Conservation (phyloP, 495 filamentous ascomycete species). For the Lasiosphaeriaceae sp. region DNA sequence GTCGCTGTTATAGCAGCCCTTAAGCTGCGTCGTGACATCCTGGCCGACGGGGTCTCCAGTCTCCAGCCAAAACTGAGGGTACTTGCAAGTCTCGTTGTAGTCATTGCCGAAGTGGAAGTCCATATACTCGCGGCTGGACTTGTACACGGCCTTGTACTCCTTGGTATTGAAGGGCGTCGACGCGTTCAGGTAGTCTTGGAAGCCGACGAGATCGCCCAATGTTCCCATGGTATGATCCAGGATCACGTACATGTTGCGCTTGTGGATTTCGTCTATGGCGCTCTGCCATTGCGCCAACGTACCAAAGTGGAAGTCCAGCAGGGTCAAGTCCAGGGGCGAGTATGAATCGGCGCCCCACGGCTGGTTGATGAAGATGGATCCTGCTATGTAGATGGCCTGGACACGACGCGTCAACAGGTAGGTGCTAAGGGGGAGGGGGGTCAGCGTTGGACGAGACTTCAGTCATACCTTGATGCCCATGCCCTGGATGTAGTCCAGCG, state of each 20-base stretch:
- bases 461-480: conserved; percentile 55
- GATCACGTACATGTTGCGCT: conserved; percentile 66
- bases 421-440: conserved; percentile 40
- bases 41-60: conserved; percentile 32
- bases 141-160: conserved; percentile 57
- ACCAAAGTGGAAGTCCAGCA: conserved; percentile 28
- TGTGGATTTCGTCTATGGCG: conserved; percentile 60
- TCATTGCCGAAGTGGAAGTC: conserved; percentile 57
- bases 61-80: conserved; percentile 64
- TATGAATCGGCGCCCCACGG: conserved; percentile 54
- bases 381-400: conserved; percentile 63
- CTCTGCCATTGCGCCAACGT: conserved; percentile 59
- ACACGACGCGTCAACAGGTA: background rate
- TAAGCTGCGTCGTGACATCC: conserved; percentile 37
- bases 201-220: conserved; percentile 67
- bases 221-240: conserved; percentile 70
- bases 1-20: conserved; percentile 63
- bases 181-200: conserved; percentile 58
- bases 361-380: conserved; percentile 41
- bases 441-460: conserved; percentile 17
- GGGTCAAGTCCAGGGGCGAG: conserved; percentile 27
- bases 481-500: conserved; percentile 67
- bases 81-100: conserved; percentile 51
- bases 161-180: conserved; percentile 53
- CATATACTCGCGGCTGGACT: conserved; percentile 51